A percentile compares a stretch with the other conserved stretches of the same genome.
phyloP scores from a whole-genome alignment of 1,284 basidiomycete genomes.

The Ceratobasidium papillatum region DNA sequence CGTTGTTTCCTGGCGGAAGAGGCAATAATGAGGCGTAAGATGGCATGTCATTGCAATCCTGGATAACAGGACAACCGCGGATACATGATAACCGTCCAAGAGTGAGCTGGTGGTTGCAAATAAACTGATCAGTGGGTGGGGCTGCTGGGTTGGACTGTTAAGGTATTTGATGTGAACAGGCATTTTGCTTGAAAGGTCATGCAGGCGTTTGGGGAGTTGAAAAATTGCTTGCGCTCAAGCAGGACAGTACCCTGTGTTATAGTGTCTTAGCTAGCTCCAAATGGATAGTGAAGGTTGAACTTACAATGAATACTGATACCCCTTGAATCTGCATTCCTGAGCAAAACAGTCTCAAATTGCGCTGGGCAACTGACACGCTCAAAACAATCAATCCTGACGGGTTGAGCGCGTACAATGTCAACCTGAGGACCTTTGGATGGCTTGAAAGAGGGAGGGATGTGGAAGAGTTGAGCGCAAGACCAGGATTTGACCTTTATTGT shows the following conservation, averaged over 20 bases:
- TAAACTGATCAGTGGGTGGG: no score
- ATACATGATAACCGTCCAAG: no score
- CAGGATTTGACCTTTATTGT: background rate
- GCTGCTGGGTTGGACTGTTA: no score
- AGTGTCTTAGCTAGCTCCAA: background rate
- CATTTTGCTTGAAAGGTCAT: no score
- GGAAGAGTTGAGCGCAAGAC: background rate
- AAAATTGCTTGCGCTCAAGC: background rate
- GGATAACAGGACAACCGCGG: background rate
- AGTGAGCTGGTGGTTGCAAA: no score
- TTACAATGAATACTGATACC: background rate
- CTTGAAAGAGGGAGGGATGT: slow-evolving; percentile 1
- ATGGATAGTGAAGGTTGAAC: background rate
- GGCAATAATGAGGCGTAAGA: background rate
- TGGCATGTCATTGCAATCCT: background rate
- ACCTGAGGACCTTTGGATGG: background rate
- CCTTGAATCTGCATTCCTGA: no score
- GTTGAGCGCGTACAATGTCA: background rate
- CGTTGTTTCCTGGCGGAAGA: background rate
- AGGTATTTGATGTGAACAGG: no score
- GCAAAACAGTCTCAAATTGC: background rate
- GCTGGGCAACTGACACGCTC: background rate
- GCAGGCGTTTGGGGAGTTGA: background rate
- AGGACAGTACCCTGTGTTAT: background rate
- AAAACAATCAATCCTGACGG: background rate